Evolutionary conservation across 495 filamentous ascomycete genomes (phyloP).

Genomic region (Melanomma pulvis-pyrius): DNA sequence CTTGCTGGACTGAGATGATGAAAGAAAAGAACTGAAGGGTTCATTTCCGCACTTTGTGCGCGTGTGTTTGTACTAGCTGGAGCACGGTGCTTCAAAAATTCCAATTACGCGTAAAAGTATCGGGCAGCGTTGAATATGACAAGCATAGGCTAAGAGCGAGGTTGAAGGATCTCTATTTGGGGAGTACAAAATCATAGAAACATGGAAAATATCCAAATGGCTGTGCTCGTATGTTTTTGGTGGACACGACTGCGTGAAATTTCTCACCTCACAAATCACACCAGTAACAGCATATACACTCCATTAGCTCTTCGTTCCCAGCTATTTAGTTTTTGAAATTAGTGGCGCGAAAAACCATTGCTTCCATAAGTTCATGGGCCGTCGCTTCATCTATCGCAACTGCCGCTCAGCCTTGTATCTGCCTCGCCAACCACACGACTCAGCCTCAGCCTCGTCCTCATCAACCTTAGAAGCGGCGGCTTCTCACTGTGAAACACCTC

Average conservation of each 20-base stretch:
- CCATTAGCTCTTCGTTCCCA: no score
- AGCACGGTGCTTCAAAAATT: background rate
- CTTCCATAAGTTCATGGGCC: no score
- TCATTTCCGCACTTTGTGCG: background rate
- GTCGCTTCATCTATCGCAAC: background rate
- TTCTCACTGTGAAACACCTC: background rate
- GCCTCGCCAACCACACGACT: background rate
- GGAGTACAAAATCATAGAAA: background rate
- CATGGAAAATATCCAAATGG: background rate
- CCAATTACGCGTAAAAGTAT: background rate
- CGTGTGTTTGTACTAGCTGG: background rate
- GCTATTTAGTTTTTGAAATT: no score
- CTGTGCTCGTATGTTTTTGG: background rate
- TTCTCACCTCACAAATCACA: background rate
- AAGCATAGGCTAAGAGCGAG: background rate
- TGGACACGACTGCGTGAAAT: background rate
- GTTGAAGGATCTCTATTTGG: background rate
- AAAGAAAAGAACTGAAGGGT: background rate
- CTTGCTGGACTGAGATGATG: conserved; percentile 74
- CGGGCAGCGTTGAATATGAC: background rate
- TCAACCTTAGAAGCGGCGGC: background rate
- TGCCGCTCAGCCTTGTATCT: background rate
- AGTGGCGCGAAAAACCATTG: no score
- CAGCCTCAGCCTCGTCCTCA: background rate
- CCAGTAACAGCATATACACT: no score